A percentile compares a stretch with the other conserved stretches of the same genome.
phyloP scores from a whole-genome alignment of 78 protist species.

The Polysphondylium violaceum region DNA sequence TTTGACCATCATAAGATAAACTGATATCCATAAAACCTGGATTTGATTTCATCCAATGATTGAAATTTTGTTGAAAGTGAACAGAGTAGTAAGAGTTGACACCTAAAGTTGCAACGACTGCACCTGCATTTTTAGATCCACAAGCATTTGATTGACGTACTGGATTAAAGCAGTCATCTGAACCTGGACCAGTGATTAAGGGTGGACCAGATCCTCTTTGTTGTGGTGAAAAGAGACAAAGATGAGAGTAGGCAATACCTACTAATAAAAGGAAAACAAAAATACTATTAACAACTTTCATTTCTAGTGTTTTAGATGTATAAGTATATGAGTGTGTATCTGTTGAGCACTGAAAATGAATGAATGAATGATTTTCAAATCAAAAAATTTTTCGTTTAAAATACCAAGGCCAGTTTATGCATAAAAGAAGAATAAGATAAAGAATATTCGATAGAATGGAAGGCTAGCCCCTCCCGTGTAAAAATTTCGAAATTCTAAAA shows the following conservation, averaged over 20 bases:
- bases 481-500: no score
- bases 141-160: background rate
- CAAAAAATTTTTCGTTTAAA: no score
- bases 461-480: no score
- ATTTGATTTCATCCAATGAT: constrained; percentile 41
- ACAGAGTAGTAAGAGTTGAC: background rate
- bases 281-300: no score
- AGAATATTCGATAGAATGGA: no score
- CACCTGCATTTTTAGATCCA: constrained; percentile 31
- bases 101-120: background rate
- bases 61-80: constrained; percentile 63
- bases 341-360: no score
- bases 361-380: no score
- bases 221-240: constrained; percentile 49
- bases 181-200: constrained; percentile 17
- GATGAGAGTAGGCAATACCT: constrained; percentile 32
- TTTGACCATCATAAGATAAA: constrained; percentile 46
- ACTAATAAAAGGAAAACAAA: no score
- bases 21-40: constrained; percentile 55
- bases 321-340: no score
- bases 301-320: no score
- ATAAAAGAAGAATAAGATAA: no score
- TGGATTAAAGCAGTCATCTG: constrained; percentile 9
- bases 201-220: constrained; percentile 31
- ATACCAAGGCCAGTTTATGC: no score